Evolutionary conservation across 2,329 filamentous ascomycete genomes (phyloP), one percentile per base, ranked within the genome.

Genomic region (Cercospora janseana): DNA sequence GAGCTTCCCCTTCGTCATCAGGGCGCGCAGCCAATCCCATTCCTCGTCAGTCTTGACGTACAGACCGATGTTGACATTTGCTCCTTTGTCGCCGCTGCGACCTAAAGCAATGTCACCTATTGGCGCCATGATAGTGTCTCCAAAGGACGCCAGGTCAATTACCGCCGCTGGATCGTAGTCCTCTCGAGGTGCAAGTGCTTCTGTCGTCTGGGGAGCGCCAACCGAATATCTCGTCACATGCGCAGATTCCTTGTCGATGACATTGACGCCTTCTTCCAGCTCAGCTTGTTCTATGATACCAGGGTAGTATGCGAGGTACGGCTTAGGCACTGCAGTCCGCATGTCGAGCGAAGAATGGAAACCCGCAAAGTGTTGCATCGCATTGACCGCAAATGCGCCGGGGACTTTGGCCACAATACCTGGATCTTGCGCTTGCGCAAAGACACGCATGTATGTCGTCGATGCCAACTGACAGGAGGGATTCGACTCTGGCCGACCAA

Each of bases 371-470:
- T 63, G 60, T 35, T 62, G 61, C 51, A 64, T 60, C 13, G 55
- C 44, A 35, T 60, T 62, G 4, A 56, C 55, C 1, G 57, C 60
- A 23, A 51, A 54, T 6, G 57, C 58, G 18, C 56, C 47, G 6
- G 59, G 34, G 6, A 63, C 50, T 20, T 56, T 59, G 8, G 54
- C 49, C 10, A 64, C 41, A 5, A 53, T 49, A 8, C 58, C 54
- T 21, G 55, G 53, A 1, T 58, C 53, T n/a, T 52, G 53, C 7
- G 63, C 55, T 51, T 66, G 64, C 4, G 59, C 63, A 29, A 75
- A 71, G 4, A 73, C 58, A 2, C 73, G 65, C 32, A 74, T 61
- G 20, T 69, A 66, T 10, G 66, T 69, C 4, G 72, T 75, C 6
- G 70, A 69, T 15, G 68, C 70, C 37, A 72, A 66, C 52, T 74